phyloP scores from a whole-genome alignment of 179 eudicot species.

The Nepenthes alata region DNA sequence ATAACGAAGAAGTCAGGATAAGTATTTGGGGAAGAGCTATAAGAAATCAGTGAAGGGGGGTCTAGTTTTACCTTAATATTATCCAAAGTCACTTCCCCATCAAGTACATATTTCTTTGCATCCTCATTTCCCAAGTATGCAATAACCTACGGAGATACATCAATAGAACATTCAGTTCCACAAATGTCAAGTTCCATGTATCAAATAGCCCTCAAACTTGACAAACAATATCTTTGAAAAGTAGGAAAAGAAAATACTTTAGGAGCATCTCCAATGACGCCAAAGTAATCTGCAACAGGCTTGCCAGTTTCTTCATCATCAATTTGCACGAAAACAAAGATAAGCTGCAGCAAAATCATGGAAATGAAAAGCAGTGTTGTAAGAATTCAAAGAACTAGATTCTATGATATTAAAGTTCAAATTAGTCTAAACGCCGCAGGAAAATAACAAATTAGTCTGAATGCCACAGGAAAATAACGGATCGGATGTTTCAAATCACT shows the following conservation, averaged over 20 bases:
- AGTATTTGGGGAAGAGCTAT: not conserved
- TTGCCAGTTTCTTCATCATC: conserved; percentile 70
- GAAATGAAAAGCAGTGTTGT: no score
- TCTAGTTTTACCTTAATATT: conserved; percentile 43
- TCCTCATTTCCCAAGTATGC: conserved; percentile 56
- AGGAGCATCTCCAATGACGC: conserved; percentile 49
- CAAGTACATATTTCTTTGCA: conserved; percentile 40
- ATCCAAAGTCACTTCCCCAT: conserved; percentile 51
- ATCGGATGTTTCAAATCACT: no score
- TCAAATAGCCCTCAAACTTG: no score
- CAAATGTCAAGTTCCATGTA: no score
- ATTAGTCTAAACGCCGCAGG: no score
- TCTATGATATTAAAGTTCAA: no score
- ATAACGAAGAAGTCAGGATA: no score
- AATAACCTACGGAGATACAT: conserved; percentile 30
- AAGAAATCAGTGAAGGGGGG: conserved; percentile 1
- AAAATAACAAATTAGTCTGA: no score
- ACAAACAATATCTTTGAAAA: not conserved
- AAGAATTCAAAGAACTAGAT: no score
- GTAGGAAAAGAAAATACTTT: conserved; percentile 21
- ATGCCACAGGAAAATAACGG: no score
- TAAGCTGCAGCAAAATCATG: conserved; percentile 29
- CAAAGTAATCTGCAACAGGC: conserved; percentile 72
- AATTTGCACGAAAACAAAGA: conserved; percentile 58
- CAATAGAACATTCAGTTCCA: no score